A percentile compares a stretch with the other conserved stretches of the same genome.
Conservation (phyloP, 805 yeast genomes). For the Wickerhamiella azymoides region DNA sequence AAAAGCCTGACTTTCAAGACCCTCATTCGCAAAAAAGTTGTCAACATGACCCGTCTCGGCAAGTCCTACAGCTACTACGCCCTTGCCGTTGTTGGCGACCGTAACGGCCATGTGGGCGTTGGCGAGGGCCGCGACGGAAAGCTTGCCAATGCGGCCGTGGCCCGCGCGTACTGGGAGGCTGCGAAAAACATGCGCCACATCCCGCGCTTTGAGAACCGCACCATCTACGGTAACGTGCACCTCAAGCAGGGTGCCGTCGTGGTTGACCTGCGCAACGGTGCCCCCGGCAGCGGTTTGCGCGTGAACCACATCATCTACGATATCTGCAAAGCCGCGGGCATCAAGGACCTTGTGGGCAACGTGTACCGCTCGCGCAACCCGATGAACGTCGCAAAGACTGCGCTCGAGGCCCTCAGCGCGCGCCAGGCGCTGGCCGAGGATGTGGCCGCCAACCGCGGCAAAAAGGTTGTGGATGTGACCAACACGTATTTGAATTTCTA, state of each 20-base stretch:
- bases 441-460: slow-evolving; percentile 83
- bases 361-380: slow-evolving; percentile 85
- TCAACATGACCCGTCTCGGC: slow-evolving; percentile 61
- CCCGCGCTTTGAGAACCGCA: slow-evolving; percentile 82
- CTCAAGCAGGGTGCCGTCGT: slow-evolving; percentile 79
- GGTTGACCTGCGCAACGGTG: slow-evolving; percentile 69
- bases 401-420: slow-evolving; percentile 62
- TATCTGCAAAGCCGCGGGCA: slow-evolving; percentile 85
- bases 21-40: slow-evolving; percentile 46
- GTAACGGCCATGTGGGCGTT: slow-evolving; percentile 83
- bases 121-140: slow-evolving; percentile 89
- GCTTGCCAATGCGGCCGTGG: slow-evolving; percentile 58
- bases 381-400: slow-evolving; percentile 86
- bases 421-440: slow-evolving; percentile 75
- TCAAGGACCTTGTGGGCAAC: slow-evolving; percentile 83
- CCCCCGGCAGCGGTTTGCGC: slow-evolving; percentile 86
- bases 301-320: slow-evolving; percentile 84
- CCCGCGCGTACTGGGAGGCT: slow-evolving; percentile 88
- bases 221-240: slow-evolving; percentile 72
- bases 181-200: slow-evolving; percentile 68
- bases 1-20: slow-evolving; percentile 20
- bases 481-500: slow-evolving; percentile 56
- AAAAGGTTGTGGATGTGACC: slow-evolving; percentile 85
- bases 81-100: slow-evolving; percentile 81
- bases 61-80: slow-evolving; percentile 53